These are phyloP conservation scores for Ceratobasidium sp. DNA, from an alignment of 1,284 basidiomycete species.

Conservation along the genomic window DNA sequence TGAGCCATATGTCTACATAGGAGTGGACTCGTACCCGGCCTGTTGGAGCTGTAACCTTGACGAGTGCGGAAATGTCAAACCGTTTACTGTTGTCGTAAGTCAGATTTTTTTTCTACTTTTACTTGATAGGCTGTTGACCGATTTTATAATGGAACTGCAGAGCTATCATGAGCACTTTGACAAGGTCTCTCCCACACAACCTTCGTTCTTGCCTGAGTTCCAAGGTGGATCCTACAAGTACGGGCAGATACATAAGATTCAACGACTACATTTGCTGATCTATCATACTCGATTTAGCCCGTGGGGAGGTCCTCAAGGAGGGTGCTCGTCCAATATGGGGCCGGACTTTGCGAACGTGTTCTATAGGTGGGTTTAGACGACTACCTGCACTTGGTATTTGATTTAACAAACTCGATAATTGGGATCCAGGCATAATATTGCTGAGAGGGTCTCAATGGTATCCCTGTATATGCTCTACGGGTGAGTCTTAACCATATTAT, in stretches of 20 bases:
- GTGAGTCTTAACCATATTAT: not conserved
- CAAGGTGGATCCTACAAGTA: slow-evolving; percentile 48
- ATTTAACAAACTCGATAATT: not conserved
- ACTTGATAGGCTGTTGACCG: not conserved
- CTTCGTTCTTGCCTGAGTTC: slow-evolving; percentile 47
- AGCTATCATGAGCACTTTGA: slow-evolving; percentile 43
- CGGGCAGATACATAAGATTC: not conserved
- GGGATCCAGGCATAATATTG: slow-evolving; percentile 39
- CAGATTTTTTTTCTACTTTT: not conserved
- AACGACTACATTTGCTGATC: too few relatives aligned
- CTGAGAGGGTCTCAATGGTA: slow-evolving; percentile 46
- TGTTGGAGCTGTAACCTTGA: slow-evolving; percentile 48
- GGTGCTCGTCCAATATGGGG: slow-evolving; percentile 41
- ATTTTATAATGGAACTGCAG: not conserved
- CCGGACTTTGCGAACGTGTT: slow-evolving; percentile 47
- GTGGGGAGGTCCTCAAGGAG: slow-evolving; percentile 48
- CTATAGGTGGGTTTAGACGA: slow-evolving; percentile 27
- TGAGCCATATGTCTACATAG: not conserved
- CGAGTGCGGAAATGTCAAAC: slow-evolving; percentile 44
- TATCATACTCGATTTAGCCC: slow-evolving; percentile 4
- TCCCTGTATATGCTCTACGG: slow-evolving; percentile 46
- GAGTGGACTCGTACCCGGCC: slow-evolving; percentile 46
- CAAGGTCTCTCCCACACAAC: slow-evolving; percentile 45
- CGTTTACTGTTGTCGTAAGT: slow-evolving; percentile 46
- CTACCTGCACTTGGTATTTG: not conserved